Evolutionary conservation across 805 yeast species (phyloP), one percentile per base, ranked within the genome.

Genomic region (Saccharomycopsis babjevae): DNA sequence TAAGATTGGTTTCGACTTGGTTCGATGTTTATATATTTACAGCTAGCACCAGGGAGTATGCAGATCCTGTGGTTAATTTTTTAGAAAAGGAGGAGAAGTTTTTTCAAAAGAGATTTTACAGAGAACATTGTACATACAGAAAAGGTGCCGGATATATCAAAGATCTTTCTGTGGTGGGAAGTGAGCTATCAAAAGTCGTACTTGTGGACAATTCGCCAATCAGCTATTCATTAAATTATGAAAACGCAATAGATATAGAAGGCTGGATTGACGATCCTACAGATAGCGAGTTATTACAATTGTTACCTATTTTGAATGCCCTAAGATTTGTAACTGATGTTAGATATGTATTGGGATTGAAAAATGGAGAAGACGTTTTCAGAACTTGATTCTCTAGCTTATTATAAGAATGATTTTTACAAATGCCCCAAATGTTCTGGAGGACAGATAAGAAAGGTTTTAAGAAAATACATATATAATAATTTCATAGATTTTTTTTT

Each of bases 241-340:
- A 85, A 66, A 94, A 94, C 69, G 99, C 97, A 1, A 86, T 94
- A 25, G 84, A 87, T 75, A 90, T 94, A 6, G 97, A 92, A 73
- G 98, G 99, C 55, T 94, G 99, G 99, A 90, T 94, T 64, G 89
- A 88, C 69, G 99, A 94, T 72, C 96, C 96, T n/a, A 82, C 86
- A 42, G 99, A 94, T 69, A 77, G 85, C 25, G 96, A 90, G 68
- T 75, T 94, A 62, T 75, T 94, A 72, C 85, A 90, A 67, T 73
- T 94, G 58, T 72, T 94, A 52, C 98, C 99, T 1, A 74, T 94
- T 68, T 74, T 90, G 52, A 81, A 84, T 67, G 85, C 93, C 32
- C 73, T 94, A 68, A 78, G 96, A 61, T 81, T 83, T 64, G 84
- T 93, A 32, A 84, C 90, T 8, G 99, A 93, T 72, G 97, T 93